Conservation (phyloP, 2,329 filamentous ascomycete genomes). For the Fusarium drepaniforme region DNA sequence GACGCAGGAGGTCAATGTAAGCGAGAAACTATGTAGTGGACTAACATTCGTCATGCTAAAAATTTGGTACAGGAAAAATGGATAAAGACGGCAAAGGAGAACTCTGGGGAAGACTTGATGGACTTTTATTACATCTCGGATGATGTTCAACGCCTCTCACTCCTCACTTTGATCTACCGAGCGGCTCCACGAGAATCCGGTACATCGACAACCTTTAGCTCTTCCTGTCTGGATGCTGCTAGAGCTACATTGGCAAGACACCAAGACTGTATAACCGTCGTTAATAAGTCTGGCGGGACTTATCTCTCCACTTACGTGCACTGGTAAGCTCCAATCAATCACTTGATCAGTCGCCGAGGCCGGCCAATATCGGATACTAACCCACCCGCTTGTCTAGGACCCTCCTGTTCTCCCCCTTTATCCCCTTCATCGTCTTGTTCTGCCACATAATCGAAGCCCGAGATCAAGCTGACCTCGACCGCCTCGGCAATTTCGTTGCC, state of each 20-base stretch:
- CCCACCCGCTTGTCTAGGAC: background rate
- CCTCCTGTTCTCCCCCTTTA: background rate
- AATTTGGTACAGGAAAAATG: background rate
- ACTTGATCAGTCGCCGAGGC: background rate
- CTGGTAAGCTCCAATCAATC: background rate
- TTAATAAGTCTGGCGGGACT: background rate
- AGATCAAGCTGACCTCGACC: background rate
- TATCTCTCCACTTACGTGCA: background rate
- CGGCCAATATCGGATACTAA: background rate
- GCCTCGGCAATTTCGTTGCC: background rate
- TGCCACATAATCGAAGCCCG: background rate
- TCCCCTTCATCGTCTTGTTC: background rate
- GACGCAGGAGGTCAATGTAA: background rate
- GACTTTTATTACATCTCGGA: background rate
- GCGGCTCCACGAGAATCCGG: background rate
- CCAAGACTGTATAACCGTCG: background rate
- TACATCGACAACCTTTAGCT: background rate
- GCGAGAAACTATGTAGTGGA: background rate
- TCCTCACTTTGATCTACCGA: background rate
- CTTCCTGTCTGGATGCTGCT: background rate
- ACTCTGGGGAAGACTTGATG: background rate
- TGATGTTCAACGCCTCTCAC: background rate
- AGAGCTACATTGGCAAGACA: background rate
- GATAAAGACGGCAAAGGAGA: background rate
- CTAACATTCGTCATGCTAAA: background rate